Conservation (phyloP, 192 early-diverging fungal genomes). For the Spinellus fusiger region DNA sequence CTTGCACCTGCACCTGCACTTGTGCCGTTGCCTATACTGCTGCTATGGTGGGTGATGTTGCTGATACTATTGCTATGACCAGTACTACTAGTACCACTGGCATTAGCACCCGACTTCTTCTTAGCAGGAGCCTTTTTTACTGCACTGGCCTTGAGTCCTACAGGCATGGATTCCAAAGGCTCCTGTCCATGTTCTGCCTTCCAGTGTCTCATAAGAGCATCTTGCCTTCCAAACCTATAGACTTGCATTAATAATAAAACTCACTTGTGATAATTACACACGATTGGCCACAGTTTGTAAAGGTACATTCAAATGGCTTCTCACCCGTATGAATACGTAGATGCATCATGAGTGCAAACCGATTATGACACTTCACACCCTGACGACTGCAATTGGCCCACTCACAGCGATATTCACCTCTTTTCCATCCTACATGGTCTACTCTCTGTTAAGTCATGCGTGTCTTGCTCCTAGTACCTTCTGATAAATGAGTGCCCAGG, state of each 20-base stretch:
- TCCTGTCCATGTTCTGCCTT: conserved; percentile 27
- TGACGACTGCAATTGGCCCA: conserved; percentile 48
- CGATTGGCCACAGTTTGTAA: conserved; percentile 22
- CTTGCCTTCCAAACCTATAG: conserved; percentile 31
- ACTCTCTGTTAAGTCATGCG: neutral
- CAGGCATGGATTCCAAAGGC: too few species aligned
- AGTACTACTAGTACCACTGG: too few species aligned
- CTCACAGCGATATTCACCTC: conserved; percentile 47
- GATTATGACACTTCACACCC: conserved; percentile 42
- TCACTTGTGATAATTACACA: conserved; percentile 1
- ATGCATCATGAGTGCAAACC: conserved; percentile 55
- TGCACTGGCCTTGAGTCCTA: too few species aligned
- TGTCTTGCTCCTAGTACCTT: conserved; percentile 19
- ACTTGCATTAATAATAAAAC: neutral
- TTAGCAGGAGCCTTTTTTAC: too few species aligned
- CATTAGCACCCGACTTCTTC: too few species aligned
- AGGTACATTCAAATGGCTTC: conserved; percentile 48
- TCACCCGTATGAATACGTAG: conserved; percentile 55
- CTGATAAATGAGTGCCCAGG: conserved; percentile 39
- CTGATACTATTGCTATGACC: too few species aligned
- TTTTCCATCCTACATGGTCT: conserved; percentile 55
- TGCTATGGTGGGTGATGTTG: too few species aligned
- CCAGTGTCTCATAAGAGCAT: conserved; percentile 30
- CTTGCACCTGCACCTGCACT: too few species aligned
- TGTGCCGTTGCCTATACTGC: too few species aligned